Base-by-base conservation (phyloP, 2,329 filamentous ascomycete genomes). In the Cercospora sp. region DNA sequence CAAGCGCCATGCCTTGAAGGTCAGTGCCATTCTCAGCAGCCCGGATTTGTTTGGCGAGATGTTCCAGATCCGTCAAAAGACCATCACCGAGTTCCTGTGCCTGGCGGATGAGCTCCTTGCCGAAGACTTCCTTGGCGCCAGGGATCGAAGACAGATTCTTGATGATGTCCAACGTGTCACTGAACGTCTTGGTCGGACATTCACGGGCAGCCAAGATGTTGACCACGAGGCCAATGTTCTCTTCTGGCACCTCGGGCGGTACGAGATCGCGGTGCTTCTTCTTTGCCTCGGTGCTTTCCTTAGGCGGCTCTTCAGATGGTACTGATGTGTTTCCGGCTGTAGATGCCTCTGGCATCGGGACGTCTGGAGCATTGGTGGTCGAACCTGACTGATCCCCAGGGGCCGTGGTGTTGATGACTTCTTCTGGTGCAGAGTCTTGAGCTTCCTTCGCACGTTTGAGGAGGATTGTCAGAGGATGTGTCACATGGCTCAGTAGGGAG, bases 141-240 rank as follows among this genome's bases (percentile, higher is more conserved):
- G 94, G 93, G 69, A 99, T 95, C 45, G 92, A 90, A 5, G 94
- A 98, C 53, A 99, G 86, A 76, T 98, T 97, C 82, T 97, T 98
- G 84, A 99, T 97, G n/a, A 96, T 96, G 16, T 94, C 95, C 64
- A 99, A 87, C 0, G 95, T 98, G 80, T 98, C 96, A 78, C 95
- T 92, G 85, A 99, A 99, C 0, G 95, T 98, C 84, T 97, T 97
- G 71, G 92, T 94, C 77, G 93, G 97, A 81, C 95, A 99, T 80
- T 99, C 95, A 60, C 94, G 91, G 70, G 94, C 94, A 53, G 97
- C 93, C 72, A 99, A 91, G 66, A 99, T 97, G 78, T 95, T 95
- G 74, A 98, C 92, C n/a, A 99, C 93, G 66, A 98, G 85, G 67
- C 91, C 92, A 66, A 99, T 86, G 77, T 98, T 97, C 77, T 93